Conservation (phyloP, 2,329 filamentous ascomycete species). For the Scopulariopsis brevicaulis region DNA sequence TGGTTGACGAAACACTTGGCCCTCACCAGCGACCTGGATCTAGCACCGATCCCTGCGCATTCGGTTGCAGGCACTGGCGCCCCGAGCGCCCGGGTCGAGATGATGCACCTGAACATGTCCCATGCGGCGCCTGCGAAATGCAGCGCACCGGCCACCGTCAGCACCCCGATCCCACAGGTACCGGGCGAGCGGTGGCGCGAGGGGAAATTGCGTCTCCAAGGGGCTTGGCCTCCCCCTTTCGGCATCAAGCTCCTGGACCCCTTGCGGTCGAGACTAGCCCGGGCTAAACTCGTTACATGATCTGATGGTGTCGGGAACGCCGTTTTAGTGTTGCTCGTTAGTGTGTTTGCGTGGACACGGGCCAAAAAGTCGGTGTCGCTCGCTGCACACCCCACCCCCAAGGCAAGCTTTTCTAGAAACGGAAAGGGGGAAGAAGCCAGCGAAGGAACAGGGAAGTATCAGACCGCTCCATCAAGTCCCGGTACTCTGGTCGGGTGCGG, state of each 20-base stretch:
- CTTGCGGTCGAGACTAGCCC: not conserved
- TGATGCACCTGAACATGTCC: not conserved
- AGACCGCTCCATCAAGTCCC: not conserved
- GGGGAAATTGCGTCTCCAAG: not conserved
- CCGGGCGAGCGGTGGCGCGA: not conserved
- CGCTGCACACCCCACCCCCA: not conserved
- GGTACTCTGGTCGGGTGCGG: not conserved
- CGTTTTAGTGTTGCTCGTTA: not conserved
- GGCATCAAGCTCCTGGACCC: not conserved
- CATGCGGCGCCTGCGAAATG: not conserved
- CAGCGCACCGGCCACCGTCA: not conserved
- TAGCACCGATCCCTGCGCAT: not conserved
- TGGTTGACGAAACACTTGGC: not conserved
- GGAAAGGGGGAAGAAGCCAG: conserved; percentile 1
- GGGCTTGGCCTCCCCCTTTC: not conserved
- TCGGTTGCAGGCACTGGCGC: not conserved
- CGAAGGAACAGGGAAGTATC: not conserved
- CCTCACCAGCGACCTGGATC: not conserved
- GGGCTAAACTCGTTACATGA: not conserved
- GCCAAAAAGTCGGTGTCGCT: not conserved
- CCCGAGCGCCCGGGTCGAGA: not conserved
- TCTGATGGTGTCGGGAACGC: not conserved
- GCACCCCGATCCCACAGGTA: not conserved
- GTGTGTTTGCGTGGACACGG: not conserved
- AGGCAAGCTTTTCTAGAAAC: not conserved